phyloP scores from a whole-genome alignment of 2,329 filamentous ascomycete genomes.

The Metarhizium brunneum region DNA sequence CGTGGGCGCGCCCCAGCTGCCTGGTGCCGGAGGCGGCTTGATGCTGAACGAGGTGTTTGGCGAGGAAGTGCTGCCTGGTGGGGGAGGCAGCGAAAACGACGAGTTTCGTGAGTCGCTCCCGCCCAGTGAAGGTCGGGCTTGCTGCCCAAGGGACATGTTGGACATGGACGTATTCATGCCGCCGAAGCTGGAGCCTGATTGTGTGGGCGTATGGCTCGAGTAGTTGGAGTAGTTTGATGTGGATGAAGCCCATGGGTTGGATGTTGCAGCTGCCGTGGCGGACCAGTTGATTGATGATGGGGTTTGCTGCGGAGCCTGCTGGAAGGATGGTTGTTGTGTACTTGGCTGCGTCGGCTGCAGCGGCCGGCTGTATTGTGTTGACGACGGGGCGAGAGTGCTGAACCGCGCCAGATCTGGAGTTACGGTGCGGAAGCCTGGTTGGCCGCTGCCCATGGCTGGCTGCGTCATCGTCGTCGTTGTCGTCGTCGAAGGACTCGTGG shows the following conservation, averaged over 20 bases:
- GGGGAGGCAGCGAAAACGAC: conserved; percentile 50
- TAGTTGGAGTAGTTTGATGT: conserved; percentile 11
- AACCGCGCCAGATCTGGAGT: conserved; percentile 50
- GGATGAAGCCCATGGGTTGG: conserved; percentile 41
- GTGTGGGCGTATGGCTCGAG: conserved; percentile 11
- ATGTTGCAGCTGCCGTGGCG: conserved; percentile 26
- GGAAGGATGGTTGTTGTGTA: conserved; percentile 17
- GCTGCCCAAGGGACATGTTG: conserved; percentile 37
- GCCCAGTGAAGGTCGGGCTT: conserved; percentile 14
- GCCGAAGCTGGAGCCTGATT: conserved; percentile 22
- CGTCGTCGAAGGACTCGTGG: conserved; percentile 24
- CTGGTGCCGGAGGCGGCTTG: conserved; percentile 30
- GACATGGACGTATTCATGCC: conserved; percentile 35
- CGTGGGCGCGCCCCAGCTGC: conserved; percentile 16
- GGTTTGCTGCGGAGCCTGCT: conserved; percentile 15
- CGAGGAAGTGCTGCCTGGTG: conserved; percentile 28
- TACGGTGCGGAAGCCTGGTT: conserved; percentile 42
- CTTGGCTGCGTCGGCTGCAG: conserved; percentile 33
- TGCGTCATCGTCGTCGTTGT: conserved; percentile 22
- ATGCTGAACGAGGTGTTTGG: conserved; percentile 33
- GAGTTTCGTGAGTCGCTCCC: conserved; percentile 25
- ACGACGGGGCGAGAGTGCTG: conserved; percentile 44
- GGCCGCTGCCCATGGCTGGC: conserved; percentile 6
- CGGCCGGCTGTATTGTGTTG: conserved; percentile 55
- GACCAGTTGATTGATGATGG: conserved; percentile 43